Base-by-base conservation (phyloP, 495 filamentous ascomycete genomes). In the Glarea lozoyensis region DNA sequence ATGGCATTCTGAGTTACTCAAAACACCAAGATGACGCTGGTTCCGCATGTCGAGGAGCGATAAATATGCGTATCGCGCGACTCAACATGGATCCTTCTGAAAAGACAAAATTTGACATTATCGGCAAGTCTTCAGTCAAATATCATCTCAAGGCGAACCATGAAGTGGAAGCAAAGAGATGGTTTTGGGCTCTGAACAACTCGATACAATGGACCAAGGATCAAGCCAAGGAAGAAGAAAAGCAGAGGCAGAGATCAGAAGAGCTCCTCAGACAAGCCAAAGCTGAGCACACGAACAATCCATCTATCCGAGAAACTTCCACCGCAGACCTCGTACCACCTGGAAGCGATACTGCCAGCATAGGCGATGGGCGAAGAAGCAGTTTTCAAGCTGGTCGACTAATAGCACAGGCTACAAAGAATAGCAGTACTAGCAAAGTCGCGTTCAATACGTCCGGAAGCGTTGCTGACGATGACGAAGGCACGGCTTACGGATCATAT, bases 111-210 rank as follows among this genome's bases (percentile, higher is more conserved):
- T 98, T 98, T 54, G 92, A 97, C 54, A 95, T 98, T 45, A 84
- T 87, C 34, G 92, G 92, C 15, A 98, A 98, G 61, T 90, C 89
- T 1, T 95, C 89, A n/a, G 90, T 98, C 44, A 98, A 96, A 61
- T 98, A 98, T 58, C 86, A 92, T 39, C 74, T 98, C 21, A 94
- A 93, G 59, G 92, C 92, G 0, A 97, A 97, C 52, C 92, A 98
- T 63, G 80, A 93, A 50, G 86, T 92, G 13, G 86, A 93, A 54
- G 87, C 86, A 4, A 92, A 93, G 60, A 70, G 87, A 36, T 93
- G 92, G 92, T 97, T 88, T 60, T 98, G 92, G 92, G 86, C 92
- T 9, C 70, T 98, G 43, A 98, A 97, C 63, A 98, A 98, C 62
- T 88, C 92, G 20, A 98, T 98, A 40, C 92, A 96, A 60, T 96